These are phyloP conservation scores for Stramenopiles sp. DNA, from an alignment of 352 stramenopile genomes.

Conservation along the genomic window DNA sequence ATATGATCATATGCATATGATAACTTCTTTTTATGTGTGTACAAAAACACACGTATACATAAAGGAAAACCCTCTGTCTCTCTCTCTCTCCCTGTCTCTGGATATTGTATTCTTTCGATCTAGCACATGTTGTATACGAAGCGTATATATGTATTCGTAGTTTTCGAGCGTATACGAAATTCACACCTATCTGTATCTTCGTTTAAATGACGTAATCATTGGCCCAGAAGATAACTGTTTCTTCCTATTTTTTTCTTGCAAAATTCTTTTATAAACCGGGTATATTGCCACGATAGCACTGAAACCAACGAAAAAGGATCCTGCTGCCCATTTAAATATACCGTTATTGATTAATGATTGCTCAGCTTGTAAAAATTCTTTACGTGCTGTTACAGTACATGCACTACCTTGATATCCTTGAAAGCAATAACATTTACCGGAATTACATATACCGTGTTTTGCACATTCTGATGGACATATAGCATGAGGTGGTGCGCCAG, in stretches of 20 bases:
- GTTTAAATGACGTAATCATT: neutral
- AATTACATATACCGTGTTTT: constrained; percentile 5
- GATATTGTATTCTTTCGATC: too few relatives aligned
- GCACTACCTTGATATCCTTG: neutral
- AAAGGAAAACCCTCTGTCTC: too few relatives aligned
- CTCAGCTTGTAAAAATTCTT: constrained; percentile 6
- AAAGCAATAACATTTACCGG: neutral
- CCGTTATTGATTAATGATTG: neutral
- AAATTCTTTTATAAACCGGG: neutral
- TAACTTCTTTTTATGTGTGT: too few relatives aligned
- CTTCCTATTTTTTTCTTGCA: neutral
- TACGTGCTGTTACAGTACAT: neutral
- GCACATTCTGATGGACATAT: neutral
- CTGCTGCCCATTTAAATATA: constrained; percentile 1
- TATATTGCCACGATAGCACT: neutral
- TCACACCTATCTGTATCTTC: neutral
- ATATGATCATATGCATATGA: too few relatives aligned
- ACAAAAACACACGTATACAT: too few relatives aligned
- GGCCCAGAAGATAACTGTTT: neutral
- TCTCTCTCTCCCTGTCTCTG: too few relatives aligned
- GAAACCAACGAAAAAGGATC: neutral
- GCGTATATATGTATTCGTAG: too few relatives aligned
- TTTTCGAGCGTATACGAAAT: too few relatives aligned
- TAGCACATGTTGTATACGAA: too few relatives aligned
- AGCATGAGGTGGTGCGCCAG: neutral